A percentile compares a stretch with the other conserved stretches of the same genome.
Evolutionary conservation across 352 stramenopile genomes (phyloP).

Genomic region (Globisporangium sylvaticum): DNA sequence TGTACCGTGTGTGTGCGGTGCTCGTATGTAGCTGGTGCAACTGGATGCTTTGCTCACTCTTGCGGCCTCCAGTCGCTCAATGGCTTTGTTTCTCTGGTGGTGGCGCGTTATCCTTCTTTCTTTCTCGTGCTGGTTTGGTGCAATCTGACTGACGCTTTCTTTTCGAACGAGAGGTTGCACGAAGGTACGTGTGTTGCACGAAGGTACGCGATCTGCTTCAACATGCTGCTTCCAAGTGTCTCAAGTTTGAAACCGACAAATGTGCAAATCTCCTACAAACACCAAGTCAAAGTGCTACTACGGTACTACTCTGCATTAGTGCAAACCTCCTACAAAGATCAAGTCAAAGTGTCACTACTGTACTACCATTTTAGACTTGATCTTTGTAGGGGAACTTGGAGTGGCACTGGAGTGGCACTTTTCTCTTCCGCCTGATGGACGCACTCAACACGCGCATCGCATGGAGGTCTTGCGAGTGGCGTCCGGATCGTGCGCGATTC

Average conservation of each 20-base stretch:
- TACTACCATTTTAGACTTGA: too few relatives aligned
- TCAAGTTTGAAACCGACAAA: too few relatives aligned
- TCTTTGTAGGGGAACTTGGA: too few relatives aligned
- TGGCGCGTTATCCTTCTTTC: not conserved
- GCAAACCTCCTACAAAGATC: too few relatives aligned
- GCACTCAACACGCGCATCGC: not conserved
- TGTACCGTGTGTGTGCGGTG: not conserved
- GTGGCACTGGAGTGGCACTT: too few relatives aligned
- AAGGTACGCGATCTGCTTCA: conserved; percentile 17
- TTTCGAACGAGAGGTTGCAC: conserved; percentile 22
- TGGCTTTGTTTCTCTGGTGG: not conserved
- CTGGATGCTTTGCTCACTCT: not conserved
- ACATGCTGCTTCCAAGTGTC: too few relatives aligned
- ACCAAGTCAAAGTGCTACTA: too few relatives aligned
- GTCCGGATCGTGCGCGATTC: not conserved
- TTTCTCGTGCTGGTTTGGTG: not conserved
- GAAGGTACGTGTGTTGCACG: conserved; percentile 31
- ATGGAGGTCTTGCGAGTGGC: not conserved
- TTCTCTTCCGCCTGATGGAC: too few relatives aligned
- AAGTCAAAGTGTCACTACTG: too few relatives aligned
- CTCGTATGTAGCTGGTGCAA: not conserved
- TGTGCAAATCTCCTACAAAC: too few relatives aligned
- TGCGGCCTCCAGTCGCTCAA: not conserved
- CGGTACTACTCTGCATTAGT: too few relatives aligned
- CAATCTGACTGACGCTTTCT: conserved; percentile 7